These are phyloP conservation scores for Kuraishia floccosa DNA, from an alignment of 805 yeast genomes.

Conservation along the genomic window DNA sequence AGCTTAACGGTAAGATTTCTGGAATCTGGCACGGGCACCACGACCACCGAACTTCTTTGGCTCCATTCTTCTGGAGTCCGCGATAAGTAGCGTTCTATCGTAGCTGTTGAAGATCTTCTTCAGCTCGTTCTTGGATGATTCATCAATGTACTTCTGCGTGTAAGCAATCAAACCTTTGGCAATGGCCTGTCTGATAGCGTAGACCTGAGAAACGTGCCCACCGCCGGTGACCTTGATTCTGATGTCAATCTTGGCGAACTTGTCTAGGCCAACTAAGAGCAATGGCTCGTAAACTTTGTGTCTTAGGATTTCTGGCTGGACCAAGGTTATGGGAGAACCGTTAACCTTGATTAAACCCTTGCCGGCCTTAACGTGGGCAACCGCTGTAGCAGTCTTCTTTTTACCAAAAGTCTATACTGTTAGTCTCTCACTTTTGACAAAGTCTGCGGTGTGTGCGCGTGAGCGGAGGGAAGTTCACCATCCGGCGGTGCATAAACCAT, in stretches of 20 bases:
- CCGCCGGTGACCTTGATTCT: constrained; percentile 99
- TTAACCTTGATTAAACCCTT: constrained; percentile 98
- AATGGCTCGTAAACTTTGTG: constrained; percentile 99
- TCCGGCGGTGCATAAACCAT: too few species aligned
- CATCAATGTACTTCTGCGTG: constrained; percentile 99
- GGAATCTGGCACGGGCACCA: constrained; percentile 99
- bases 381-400: constrained; percentile 99
- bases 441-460: too few species aligned
- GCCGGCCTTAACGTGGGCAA: constrained; percentile 99
- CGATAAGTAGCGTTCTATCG: constrained; percentile 99
- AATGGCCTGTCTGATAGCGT: constrained; percentile 99
- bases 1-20: constrained; percentile 99
- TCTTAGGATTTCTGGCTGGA: constrained; percentile 97
- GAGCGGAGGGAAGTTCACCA: too few species aligned
- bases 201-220: constrained; percentile 99
- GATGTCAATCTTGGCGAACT: constrained; percentile 96
- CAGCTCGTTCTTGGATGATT: constrained; percentile 98
- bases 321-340: constrained; percentile 98
- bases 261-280: constrained; percentile 96
- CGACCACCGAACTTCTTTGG: constrained; percentile 99
- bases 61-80: constrained; percentile 99
- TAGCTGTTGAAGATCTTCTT: constrained; percentile 95
- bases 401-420: constrained; percentile 98
- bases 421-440: too few species aligned
- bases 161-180: constrained; percentile 99